Evolutionary conservation across 2,329 filamentous ascomycete genomes (phyloP).

Genomic region (Colletotrichum lentis): DNA sequence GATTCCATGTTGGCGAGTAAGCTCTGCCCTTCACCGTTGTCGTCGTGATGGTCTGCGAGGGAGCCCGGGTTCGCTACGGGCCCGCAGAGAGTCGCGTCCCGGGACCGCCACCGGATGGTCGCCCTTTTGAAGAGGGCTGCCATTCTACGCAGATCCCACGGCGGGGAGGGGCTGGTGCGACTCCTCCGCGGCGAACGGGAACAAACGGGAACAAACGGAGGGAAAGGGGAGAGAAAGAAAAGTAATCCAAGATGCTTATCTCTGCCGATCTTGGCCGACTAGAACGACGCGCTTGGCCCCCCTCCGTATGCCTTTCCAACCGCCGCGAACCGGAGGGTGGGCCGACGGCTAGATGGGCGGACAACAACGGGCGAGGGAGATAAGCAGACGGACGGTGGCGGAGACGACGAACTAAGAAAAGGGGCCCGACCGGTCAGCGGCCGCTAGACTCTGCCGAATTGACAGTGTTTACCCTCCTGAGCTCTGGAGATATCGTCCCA

Average conservation of each 20-base stretch:
- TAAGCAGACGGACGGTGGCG: conserved; percentile 8
- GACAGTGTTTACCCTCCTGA: conserved; percentile 16
- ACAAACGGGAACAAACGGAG: background rate
- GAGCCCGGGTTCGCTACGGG: conserved; percentile 6
- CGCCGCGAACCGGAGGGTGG: conserved; percentile 2
- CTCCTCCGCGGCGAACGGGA: conserved; percentile 21
- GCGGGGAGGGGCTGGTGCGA: background rate
- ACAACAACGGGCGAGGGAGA: conserved; percentile 6
- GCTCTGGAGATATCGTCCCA: conserved; percentile 10
- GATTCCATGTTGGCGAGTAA: conserved; percentile 33
- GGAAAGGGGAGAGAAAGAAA: background rate
- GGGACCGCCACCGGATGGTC: conserved; percentile 4
- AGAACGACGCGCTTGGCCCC: conserved; percentile 4
- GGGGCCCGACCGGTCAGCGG: background rate
- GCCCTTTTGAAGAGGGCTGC: conserved; percentile 27
- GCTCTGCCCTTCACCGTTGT: conserved; percentile 20
- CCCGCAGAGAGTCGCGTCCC: background rate
- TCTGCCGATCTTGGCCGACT: conserved; percentile 26
- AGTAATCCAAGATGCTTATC: conserved; percentile 12
- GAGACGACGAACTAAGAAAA: no score
- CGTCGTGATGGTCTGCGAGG: background rate
- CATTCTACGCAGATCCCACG: conserved; percentile 1
- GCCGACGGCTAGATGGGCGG: background rate
- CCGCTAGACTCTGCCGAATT: conserved; percentile 33
- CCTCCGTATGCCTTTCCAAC: background rate